Base-by-base conservation (phyloP, 2,329 filamentous ascomycete species). In the Cladophialophora bantiana region DNA sequence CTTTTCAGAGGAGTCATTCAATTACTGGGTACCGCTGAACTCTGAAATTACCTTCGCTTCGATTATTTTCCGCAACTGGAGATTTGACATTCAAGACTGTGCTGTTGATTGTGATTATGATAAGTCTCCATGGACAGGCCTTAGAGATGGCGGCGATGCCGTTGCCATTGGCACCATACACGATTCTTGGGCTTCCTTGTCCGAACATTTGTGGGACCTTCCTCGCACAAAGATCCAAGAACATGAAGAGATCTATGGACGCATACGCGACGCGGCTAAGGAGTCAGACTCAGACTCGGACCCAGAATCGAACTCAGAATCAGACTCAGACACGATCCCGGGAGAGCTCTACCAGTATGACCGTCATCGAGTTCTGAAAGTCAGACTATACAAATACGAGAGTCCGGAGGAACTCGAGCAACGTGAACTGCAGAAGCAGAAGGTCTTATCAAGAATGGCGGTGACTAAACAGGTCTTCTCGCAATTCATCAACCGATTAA, bases 381-480 rank as follows among this genome's bases (percentile, higher is more conserved):
- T 72, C 13, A 68, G 73, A 35, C 62, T 74, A 34, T 73, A 73
- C 59, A 64, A 73, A 26, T 50, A 66, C 7, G 32, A 68, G 1
- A n/a, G 31, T 54, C 26, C 42, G 6, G 32, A 54, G 40, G 32
- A 36, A 20, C 31, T 15, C 4, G 50, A 66, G n/a, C 50, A 31
- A n/a, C 13, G 31, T 15, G 20, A 65, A 55, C 26, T 12, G 9
- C 38, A 42, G 35, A 57, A 18, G 20, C 55, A 59, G 67, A 66
- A 31, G 31, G 45, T 7, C 6, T 36, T 59, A 35, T 69, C 65
- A 32, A 69, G 75, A 10, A 69, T 79, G 9, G 76, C 77, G 48
- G 76, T 79, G 3, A 65, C 77, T 15, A 78, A 79, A 66, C 74
- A 79, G 59, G 76, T 79, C 69, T 80, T 79, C 60, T 74, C 77